A percentile compares a stretch with the other conserved stretches of the same genome.
phyloP scores from a whole-genome alignment of 768 basidiomycete species.

The Phlebiopsis flavidoalba region DNA sequence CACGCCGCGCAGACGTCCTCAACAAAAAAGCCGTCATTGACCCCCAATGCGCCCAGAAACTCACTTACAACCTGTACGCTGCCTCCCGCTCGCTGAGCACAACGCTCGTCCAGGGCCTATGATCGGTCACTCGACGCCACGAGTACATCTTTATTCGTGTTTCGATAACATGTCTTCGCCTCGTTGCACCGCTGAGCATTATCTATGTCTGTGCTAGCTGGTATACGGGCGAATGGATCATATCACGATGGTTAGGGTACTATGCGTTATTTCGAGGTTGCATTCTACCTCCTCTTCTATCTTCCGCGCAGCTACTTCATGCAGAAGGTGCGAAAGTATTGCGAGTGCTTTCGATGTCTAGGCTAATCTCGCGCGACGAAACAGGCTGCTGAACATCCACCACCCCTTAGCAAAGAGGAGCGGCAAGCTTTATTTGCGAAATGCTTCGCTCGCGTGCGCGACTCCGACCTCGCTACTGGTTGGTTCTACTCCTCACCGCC shows the following conservation, averaged over 20 bases:
- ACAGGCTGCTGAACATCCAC: conserved; percentile 30
- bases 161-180: conserved; percentile 40
- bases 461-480: conserved; percentile 33
- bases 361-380: not conserved
- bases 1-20: not conserved
- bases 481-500: conserved; percentile 45
- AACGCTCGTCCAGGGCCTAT: conserved; percentile 9
- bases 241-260: conserved; percentile 24
- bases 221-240: conserved; percentile 22
- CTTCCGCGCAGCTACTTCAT: conserved; percentile 40
- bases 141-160: conserved; percentile 52
- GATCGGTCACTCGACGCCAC: conserved; percentile 27
- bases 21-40: not conserved
- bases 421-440: conserved; percentile 44
- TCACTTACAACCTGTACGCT: not conserved
- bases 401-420: conserved; percentile 33
- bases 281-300: conserved; percentile 47
- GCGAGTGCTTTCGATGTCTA: not conserved
- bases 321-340: conserved; percentile 38
- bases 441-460: conserved; percentile 31
- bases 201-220: conserved; percentile 27
- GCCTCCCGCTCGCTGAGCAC: not conserved
- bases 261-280: conserved; percentile 39
- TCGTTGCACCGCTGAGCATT: conserved; percentile 46
- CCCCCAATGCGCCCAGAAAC: not conserved